Conservation (phyloP, 2,329 filamentous ascomycete genomes). For the Coniochaeta ligniaria region DNA sequence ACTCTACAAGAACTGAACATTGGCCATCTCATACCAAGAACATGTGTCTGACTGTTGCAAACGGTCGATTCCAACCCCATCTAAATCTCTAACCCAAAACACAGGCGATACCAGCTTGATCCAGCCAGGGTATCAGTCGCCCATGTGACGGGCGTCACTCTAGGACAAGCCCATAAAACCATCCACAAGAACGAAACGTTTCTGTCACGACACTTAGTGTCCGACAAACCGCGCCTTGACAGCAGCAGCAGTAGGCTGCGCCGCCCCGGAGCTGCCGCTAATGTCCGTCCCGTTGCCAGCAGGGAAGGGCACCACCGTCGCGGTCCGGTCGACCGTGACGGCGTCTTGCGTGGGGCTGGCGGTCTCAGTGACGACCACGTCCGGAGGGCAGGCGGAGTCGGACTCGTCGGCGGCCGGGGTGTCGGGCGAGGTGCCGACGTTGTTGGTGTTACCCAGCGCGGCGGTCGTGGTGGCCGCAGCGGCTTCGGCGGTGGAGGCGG, state of each 20-base stretch:
- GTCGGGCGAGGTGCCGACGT: neutral
- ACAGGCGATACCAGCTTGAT: neutral
- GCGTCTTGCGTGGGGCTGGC: neutral
- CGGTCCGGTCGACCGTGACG: neutral
- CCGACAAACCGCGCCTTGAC: neutral
- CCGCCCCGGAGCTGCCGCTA: neutral
- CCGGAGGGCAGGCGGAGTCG: neutral
- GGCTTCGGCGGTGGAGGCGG: neutral
- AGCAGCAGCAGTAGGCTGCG: neutral
- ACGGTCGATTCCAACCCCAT: neutral
- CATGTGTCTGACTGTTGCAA: neutral
- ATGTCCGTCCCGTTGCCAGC: neutral
- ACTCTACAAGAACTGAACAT: neutral
- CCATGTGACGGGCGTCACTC: neutral
- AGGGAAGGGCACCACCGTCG: neutral
- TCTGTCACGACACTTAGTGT: neutral
- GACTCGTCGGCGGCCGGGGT: neutral
- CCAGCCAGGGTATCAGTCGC: neutral
- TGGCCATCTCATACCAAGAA: neutral
- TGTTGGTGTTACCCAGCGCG: conserved; percentile 1
- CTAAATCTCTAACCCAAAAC: neutral
- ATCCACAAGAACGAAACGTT: neutral
- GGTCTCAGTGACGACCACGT: neutral
- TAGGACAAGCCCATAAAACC: neutral
- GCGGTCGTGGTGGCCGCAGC: neutral